Evolutionary conservation across 2,329 filamentous ascomycete genomes (phyloP).

Genomic region (Penicillium sp.): DNA sequence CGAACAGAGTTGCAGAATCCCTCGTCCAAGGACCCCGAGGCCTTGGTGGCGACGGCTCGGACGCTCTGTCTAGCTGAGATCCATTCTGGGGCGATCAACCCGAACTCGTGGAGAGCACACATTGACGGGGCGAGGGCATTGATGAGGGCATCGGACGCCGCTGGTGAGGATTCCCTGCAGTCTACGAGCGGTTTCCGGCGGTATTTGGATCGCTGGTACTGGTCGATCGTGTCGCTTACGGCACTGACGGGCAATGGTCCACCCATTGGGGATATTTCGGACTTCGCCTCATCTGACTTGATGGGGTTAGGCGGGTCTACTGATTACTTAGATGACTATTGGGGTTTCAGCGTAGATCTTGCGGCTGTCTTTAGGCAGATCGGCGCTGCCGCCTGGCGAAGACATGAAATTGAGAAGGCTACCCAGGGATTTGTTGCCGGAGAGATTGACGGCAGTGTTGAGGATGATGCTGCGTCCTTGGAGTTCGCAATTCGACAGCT

Average conservation of each 20-base stretch:
- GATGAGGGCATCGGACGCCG: conserved; percentile 28
- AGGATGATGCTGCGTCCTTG: conserved; percentile 32
- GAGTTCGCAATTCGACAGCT: conserved; percentile 36
- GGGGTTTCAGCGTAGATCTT: conserved; percentile 42
- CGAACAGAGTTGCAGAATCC: conserved; percentile 40
- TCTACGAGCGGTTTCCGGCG: conserved; percentile 35
- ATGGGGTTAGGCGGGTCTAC: conserved; percentile 18
- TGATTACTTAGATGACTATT: conserved; percentile 45
- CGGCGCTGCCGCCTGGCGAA: conserved; percentile 37
- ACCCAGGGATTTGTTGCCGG: conserved; percentile 15
- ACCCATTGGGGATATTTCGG: conserved; percentile 30
- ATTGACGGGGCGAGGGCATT: conserved; percentile 43
- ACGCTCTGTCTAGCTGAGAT: conserved; percentile 46
- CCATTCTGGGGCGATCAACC: conserved; percentile 41
- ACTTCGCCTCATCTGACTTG: conserved; percentile 17
- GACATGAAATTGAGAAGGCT: conserved; percentile 19
- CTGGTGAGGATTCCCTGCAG: conserved; percentile 21
- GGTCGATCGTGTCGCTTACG: conserved; percentile 43
- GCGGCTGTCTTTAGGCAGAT: conserved; percentile 41
- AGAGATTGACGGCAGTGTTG: conserved; percentile 21
- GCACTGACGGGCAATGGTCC: conserved; percentile 41
- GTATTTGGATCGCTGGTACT: conserved; percentile 43
- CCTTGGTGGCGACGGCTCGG: conserved; percentile 42
- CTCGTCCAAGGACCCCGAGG: conserved; percentile 31
- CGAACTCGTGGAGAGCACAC: conserved; percentile 45